phyloP scores from a whole-genome alignment of 2,329 filamentous ascomycete species.

The Phaeosphaeriaceae sp. region DNA sequence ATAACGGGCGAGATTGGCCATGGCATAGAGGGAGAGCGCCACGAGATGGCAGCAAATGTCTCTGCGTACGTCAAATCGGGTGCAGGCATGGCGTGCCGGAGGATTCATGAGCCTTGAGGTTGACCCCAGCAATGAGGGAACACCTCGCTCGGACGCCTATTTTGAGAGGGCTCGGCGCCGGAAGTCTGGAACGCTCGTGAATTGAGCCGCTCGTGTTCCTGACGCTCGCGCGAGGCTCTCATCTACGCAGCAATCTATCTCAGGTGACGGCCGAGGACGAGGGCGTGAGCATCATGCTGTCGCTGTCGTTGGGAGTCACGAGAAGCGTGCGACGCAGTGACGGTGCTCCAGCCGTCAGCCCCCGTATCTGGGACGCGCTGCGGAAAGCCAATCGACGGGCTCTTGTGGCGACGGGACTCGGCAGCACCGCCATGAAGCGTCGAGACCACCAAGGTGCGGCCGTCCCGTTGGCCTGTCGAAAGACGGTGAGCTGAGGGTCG shows the following conservation, averaged over 20 bases:
- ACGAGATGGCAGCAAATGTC: background rate
- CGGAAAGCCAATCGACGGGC: background rate
- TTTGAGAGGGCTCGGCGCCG: constrained; percentile 8
- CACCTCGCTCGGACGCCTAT: constrained; percentile 6
- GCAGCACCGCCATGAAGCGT: constrained; percentile 2
- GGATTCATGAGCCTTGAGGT: constrained; percentile 3
- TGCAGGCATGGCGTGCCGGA: background rate
- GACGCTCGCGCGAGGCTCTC: background rate
- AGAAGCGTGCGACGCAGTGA: background rate
- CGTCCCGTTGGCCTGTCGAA: constrained; percentile 15
- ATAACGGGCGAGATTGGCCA: constrained; percentile 2
- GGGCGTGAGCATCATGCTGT: constrained; percentile 6
- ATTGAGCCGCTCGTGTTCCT: constrained; percentile 4
- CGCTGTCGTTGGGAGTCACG: background rate
- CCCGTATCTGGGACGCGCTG: background rate
- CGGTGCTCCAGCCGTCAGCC: constrained; percentile 2
- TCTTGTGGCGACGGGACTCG: background rate
- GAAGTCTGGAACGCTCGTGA: constrained; percentile 8
- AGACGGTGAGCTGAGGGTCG: constrained; percentile 28
- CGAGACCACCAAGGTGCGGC: constrained; percentile 2
- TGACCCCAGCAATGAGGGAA: background rate
- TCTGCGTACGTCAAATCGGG: background rate
- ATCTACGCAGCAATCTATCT: constrained; percentile 6
- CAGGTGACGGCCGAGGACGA: background rate
- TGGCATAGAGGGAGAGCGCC: constrained; percentile 1